Base-by-base conservation (phyloP, 2,329 filamentous ascomycete species). In the Camillea tinctor region DNA sequence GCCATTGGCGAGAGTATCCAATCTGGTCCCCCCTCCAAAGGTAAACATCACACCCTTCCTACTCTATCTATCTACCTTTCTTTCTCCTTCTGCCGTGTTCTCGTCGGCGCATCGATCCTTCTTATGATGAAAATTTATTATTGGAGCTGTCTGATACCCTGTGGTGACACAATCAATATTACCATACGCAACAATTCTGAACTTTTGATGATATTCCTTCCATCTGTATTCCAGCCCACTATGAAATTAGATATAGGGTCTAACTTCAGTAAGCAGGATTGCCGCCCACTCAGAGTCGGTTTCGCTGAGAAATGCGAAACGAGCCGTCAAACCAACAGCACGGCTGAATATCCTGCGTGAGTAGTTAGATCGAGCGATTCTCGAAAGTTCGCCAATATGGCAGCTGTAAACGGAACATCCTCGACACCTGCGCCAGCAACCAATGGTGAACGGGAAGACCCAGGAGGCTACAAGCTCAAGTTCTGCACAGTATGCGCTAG, bases 401-500 rank as follows among this genome's bases (percentile, higher is more conserved):
- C 84, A 58, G 69, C 67, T 48, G 64, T 73, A 24, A 82, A 81
- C 61, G 81, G 77, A 58, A 62, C 64, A 24, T 53, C 67, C 21
- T 69, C 71, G 49, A 62, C 69, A 26, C 60, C 72, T 3, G 63
- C 70, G 20, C 64, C 76, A 36, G 64, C 71, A 48, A 72, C 76
- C 58, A 81, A 82, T 59, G 79, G 79, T 57, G 76, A 79, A 23
- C 76, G 79, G 15, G 80, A 84, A 50, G 80, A 81, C 19, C 76
- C 80, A 23, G 80, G 79, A n/a, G 85, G 83, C 56, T 97, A 88
- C 83, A 97, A 95, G 77, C 84, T 99, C 63, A 96, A 91, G 73
- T 97, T 98, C 77, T 97, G 93, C 81, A 98, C 95, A 2, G 94
- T 99, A n/a, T 99, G 95, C 77, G 95, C 95, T 7, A 97, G 93